These are phyloP conservation scores for Saccharomycopsis amapae DNA, from an alignment of 805 yeast genomes.

Conservation along the genomic window DNA sequence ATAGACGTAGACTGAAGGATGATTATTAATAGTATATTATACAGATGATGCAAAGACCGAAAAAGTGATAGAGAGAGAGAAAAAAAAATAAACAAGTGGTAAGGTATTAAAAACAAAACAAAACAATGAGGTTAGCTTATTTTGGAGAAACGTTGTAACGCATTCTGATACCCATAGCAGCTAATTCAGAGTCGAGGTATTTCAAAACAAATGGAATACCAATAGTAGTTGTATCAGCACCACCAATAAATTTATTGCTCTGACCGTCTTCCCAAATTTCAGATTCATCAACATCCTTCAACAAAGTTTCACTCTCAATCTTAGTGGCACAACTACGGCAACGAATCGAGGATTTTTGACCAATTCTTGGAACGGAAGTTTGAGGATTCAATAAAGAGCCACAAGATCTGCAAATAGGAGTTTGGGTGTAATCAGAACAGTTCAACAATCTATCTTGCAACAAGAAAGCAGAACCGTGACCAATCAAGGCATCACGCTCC, in stretches of 20 bases:
- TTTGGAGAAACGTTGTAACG: constrained; percentile 14
- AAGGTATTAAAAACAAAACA: background rate
- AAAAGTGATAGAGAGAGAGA: background rate
- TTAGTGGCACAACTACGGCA: constrained; percentile 88
- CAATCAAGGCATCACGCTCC: constrained; percentile 99
- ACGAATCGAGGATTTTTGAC: constrained; percentile 66
- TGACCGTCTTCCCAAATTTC: constrained; percentile 97
- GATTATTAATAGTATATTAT: no score
- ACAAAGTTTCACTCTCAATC: constrained; percentile 37
- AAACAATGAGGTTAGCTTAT: background rate
- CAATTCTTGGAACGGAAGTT: constrained; percentile 84
- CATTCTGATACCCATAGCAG: constrained; percentile 97
- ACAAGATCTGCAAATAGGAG: constrained; percentile 84
- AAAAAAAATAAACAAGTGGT: background rate
- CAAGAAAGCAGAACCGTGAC: constrained; percentile 94
- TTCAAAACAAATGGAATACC: constrained; percentile 96
- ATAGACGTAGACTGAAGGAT: no score
- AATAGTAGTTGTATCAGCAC: constrained; percentile 87
- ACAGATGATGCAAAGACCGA: background rate
- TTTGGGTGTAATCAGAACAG: constrained; percentile 92
- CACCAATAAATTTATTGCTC: constrained; percentile 87
- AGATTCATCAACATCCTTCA: constrained; percentile 51
- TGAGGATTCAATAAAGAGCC: constrained; percentile 90
- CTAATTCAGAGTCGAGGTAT: constrained; percentile 87
- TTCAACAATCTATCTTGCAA: constrained; percentile 91